Conservation (phyloP, 345 rosid genomes). For the Rhodomyrtus tomentosa region DNA sequence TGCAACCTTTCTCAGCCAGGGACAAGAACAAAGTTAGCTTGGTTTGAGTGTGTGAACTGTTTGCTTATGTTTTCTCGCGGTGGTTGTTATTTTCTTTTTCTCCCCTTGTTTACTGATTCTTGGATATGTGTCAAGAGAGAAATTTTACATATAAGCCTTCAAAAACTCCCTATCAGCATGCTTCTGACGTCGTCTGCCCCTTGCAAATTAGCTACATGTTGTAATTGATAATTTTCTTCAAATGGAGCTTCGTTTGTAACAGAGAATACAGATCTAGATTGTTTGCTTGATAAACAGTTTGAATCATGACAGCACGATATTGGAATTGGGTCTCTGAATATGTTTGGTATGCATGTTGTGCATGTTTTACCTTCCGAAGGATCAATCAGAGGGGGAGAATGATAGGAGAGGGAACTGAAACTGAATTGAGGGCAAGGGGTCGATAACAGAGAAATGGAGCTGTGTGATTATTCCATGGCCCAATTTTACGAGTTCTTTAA, state of each 20-base stretch:
- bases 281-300: neutral
- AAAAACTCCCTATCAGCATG: neutral
- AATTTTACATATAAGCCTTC: neutral
- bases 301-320: neutral
- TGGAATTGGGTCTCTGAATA: neutral
- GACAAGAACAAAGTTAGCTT: neutral
- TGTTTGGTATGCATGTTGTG: neutral
- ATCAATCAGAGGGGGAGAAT: neutral
- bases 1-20: neutral
- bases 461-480: neutral
- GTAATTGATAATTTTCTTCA: neutral
- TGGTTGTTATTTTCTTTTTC: neutral
- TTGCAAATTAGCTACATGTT: neutral
- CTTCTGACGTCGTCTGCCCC: neutral
- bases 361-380: neutral
- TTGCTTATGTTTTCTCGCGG: neutral
- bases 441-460: neutral
- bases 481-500: neutral
- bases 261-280: neutral
- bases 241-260: neutral
- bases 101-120: neutral
- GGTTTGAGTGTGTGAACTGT: neutral
- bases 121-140: neutral
- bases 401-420: neutral
- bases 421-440: neutral